These are phyloP conservation scores for Botrytis paeoniae DNA, from an alignment of 2,329 filamentous ascomycete genomes.

Conservation along the genomic window DNA sequence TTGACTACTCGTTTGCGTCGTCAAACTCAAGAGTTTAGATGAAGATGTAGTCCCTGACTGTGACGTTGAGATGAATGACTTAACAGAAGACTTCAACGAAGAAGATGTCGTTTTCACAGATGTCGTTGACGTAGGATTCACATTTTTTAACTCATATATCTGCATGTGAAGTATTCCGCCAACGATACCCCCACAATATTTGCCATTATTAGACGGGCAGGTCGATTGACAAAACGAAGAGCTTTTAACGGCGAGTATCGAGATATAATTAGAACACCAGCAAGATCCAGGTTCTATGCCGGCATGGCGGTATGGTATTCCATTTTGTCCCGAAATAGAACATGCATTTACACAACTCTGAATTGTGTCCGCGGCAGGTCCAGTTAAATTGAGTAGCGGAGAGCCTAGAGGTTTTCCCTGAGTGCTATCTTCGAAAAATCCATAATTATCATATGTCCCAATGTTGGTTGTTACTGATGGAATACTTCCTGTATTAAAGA, in stretches of 20 bases:
- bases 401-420: neutral
- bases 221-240: slow-evolving; percentile 5
- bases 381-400: neutral
- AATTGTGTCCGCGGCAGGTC: neutral
- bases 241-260: neutral
- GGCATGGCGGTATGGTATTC: neutral
- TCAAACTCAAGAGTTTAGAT: neutral
- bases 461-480: neutral
- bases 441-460: neutral
- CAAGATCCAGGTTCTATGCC: slow-evolving; percentile 10
- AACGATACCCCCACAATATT: neutral
- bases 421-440: slow-evolving; percentile 8
- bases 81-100: neutral
- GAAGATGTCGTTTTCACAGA: neutral
- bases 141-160: slow-evolving; percentile 3
- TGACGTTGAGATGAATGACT: neutral
- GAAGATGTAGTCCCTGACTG: neutral
- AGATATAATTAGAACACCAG: slow-evolving; percentile 10
- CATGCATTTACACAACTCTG: slow-evolving; percentile 8
- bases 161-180: neutral
- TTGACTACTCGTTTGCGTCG: neutral
- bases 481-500: slow-evolving; percentile 6
- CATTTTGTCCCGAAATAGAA: neutral
- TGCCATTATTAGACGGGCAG: neutral
- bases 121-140: neutral